Base-by-base conservation (phyloP, 2,329 filamentous ascomycete genomes). In the Colletotrichum coccodes region DNA sequence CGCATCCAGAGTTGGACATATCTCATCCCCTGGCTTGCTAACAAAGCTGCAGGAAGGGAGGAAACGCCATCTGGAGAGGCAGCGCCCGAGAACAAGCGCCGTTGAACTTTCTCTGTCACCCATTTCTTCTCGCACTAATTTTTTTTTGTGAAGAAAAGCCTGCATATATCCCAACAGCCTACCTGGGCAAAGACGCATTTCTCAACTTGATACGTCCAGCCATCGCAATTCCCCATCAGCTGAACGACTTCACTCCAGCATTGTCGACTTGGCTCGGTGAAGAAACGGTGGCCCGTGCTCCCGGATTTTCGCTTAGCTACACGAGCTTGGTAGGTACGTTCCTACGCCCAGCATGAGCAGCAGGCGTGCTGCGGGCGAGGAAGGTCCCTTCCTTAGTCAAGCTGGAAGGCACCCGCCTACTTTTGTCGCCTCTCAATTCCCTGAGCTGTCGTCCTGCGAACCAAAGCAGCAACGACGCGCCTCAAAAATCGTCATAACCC, bases 401-500 rank as follows among this genome's bases (percentile, higher is more conserved):
- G 40, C 32, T 28, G 40, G 52, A n/a, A 64, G 32, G 54, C n/a
- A 58, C 38, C 38, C 21, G 18, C 16, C 38, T 30, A 50, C 28
- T 14, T 14, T 16, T 38, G 40, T 30, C 26, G 14, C 34, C 34
- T 60, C 42, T 11, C 42, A 46, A 46, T 46, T 67, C 18, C 52
- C 60, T 7, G 16, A 61, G 47, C 47, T 70, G 67, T 70, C 67
- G 64, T 68, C 64, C 68, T 50, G 68, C 30, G 64, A 70, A 70
- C 68, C 65, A 56, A 53, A 60, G 57, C 36, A 59, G 53, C 60
- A 64, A 59, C 64, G 59, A 70, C 68, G 68, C 64, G 64, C 68
- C 59, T 64, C 64, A 60, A 68, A 68, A 69, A 70, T 70, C 64
- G 64, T 64, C 68, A 70, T 70, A 70, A 61, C 67, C 57, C 54